Base-by-base conservation (phyloP, 1,284 basidiomycete genomes). In the Rhizoctonia solani region DNA sequence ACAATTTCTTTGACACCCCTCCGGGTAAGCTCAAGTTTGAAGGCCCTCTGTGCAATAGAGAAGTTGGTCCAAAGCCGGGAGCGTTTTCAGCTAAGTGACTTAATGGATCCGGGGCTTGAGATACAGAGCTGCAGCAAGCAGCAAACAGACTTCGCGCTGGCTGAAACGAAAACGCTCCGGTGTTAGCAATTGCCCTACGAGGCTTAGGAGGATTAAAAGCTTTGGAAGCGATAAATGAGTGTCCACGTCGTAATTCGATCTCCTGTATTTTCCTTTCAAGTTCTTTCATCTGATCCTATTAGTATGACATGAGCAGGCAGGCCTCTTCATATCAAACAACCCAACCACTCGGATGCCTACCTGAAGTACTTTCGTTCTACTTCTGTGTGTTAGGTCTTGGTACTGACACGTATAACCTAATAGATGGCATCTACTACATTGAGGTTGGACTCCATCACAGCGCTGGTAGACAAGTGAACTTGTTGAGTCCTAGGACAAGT, bases 281-380 rank as follows among this genome's bases (percentile, higher is more conserved):
- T 21, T 59, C 56, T 37, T 23, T 3, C 16, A 59, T 49, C 19
- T 32, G 46, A n/a, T 59, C 30, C 56, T 59, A 29, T n/a, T n/a
- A n/a, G n/a, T n/a, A n/a, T n/a, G n/a, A n/a, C n/a, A n/a, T n/a
- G n/a, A n/a, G n/a, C n/a, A n/a, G n/a, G n/a, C n/a, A 44, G 34
- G 25, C 14, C 8, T 30, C 25, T 4, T n/a, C 19, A 14, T 54
- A 41, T 42, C 37, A 16, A 8, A 39, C 9, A 8, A 16, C 37
- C 16, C 9, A 47, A 25, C 5, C 14, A 1, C 2, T 23, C 21
- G 37, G n/a, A 46, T 19, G 46, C 44, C 37, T 23, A 30, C 56
- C 14, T 32, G 29, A 30, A 59, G 42, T 19, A 46, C 14, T 19
- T 49, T 42, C 6, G 42, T 59, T 49, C 56, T 49, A 13, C n/a